Conservation (phyloP, 1,139 yeast species). For the Blastobotrys serpentis region DNA sequence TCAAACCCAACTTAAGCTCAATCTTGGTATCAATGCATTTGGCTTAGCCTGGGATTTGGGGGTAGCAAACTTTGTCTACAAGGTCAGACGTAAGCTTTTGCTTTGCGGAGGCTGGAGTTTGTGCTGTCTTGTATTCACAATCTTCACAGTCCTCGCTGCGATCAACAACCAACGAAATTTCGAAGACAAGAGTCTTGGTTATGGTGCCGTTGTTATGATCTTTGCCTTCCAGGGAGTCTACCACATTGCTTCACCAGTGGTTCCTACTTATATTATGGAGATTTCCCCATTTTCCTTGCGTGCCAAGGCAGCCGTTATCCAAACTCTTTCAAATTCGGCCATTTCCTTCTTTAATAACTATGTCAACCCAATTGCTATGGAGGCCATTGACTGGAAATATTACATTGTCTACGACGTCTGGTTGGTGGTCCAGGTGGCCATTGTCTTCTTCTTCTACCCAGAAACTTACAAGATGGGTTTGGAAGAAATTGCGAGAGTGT, state of each 20-base stretch:
- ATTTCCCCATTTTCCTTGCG: constrained; percentile 60
- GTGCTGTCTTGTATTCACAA: constrained; percentile 24
- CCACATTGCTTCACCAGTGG: constrained; percentile 27
- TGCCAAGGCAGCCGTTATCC: constrained; percentile 50
- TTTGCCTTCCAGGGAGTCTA: constrained; percentile 22
- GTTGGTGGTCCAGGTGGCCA: constrained; percentile 23
- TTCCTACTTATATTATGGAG: constrained; percentile 54
- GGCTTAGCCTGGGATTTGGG: constrained; percentile 40
- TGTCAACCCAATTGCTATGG: constrained; percentile 44
- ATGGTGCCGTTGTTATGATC: constrained; percentile 24
- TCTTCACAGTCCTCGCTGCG: constrained; percentile 32
- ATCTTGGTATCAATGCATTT: constrained; percentile 36
- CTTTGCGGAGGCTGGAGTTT: constrained; percentile 35
- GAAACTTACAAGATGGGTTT: constrained; percentile 87
- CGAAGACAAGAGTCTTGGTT: constrained; percentile 20
- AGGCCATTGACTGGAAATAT: constrained; percentile 40
- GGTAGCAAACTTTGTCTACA: constrained; percentile 35
- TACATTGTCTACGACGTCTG: constrained; percentile 36
- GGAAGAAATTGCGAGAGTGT: constrained; percentile 64
- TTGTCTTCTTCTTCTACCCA: constrained; percentile 82
- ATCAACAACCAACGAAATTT: constrained; percentile 24
- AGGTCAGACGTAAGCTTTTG: constrained; percentile 40
- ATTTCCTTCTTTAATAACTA: constrained; percentile 45
- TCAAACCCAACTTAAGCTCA: constrained; percentile 37
- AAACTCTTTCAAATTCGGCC: constrained; percentile 52